Conservation (phyloP, 257 asterid genomes). For the Primulina eburnea region DNA sequence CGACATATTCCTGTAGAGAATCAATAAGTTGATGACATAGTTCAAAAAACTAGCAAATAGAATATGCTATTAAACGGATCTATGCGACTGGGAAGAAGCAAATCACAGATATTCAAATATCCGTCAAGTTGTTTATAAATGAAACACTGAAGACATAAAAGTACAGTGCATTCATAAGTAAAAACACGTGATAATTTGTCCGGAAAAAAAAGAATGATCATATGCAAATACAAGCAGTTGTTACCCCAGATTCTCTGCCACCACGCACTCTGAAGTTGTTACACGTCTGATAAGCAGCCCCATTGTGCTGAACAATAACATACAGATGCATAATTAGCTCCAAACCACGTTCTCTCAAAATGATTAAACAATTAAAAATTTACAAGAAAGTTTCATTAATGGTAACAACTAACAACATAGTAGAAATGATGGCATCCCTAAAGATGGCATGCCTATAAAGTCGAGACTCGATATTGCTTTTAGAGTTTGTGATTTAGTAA, state of each 20-base stretch:
- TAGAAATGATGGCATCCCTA: background rate
- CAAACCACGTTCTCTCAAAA: constrained; percentile 1
- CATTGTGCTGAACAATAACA: constrained; percentile 55
- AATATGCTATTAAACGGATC: background rate
- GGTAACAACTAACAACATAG: background rate
- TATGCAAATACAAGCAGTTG: constrained; percentile 18
- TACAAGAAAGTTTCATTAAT: background rate
- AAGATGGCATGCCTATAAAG: background rate
- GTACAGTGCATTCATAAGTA: background rate
- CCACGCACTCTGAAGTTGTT: constrained; percentile 87
- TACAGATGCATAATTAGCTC: constrained; percentile 27
- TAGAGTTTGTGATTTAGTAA: too few species aligned
- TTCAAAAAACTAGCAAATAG: background rate
- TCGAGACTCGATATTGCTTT: too few species aligned
- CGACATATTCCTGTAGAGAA: background rate
- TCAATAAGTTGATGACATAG: background rate
- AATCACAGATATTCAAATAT: background rate
- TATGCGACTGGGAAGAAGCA: background rate
- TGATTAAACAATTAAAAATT: constrained; percentile 1
- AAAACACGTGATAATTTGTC: background rate
- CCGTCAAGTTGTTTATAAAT: background rate
- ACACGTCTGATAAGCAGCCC: constrained; percentile 52
- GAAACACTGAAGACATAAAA: background rate
- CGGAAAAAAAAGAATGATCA: background rate
- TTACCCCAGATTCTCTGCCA: constrained; percentile 85